Base-by-base conservation (phyloP, 257 asterid genomes). In the Forsythia viridissima region DNA sequence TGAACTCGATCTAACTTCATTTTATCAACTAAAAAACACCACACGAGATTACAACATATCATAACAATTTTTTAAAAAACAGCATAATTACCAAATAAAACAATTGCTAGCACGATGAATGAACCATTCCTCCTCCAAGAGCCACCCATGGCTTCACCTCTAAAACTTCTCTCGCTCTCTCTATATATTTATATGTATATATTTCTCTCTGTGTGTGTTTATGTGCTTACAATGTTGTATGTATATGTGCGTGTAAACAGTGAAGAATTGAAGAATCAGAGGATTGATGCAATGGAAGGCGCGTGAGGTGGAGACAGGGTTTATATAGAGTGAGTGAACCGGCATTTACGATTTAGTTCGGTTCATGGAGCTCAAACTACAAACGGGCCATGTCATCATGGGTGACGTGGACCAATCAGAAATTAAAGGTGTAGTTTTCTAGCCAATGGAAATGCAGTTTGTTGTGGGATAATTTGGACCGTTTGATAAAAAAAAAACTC, bases 361-460 rank as follows among this genome's bases (percentile, higher is more conserved):
- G 34, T 57, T 18, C 30, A 52, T 52, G 36, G 67, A 34, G 67
- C 30, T 57, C 67, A 11, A 18, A 57, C 10, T 21, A 16, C 30
- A 21, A 16, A 10, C 46, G 7, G 71, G 46, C 65, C 72, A 55
- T 77, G 85, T 84, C 85, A 78, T 74, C 20, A 18, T 44, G 75
- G 73, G 6, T 76, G 75, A 83, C 87, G 87, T 83, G 89, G 89
- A 73, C 89, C 86, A 83, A 86, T 86, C 24, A 61, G 21, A 76
- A 3, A 20, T 8, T 34, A 48, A 51, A 18, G 0, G 3, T 4
- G 76, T 2, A 20, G 34, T 30, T 37, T 16, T 51, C 15, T 4
- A 41, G 74, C 89, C 89, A 86, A 86, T 86, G 38, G 24, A 15
- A 59, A 36, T 75, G 72, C 61, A 76, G 2, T 38, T 76, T 68